Base-by-base conservation (phyloP, 139 green algal genomes). In the Tetradesmus lagerheimii region DNA sequence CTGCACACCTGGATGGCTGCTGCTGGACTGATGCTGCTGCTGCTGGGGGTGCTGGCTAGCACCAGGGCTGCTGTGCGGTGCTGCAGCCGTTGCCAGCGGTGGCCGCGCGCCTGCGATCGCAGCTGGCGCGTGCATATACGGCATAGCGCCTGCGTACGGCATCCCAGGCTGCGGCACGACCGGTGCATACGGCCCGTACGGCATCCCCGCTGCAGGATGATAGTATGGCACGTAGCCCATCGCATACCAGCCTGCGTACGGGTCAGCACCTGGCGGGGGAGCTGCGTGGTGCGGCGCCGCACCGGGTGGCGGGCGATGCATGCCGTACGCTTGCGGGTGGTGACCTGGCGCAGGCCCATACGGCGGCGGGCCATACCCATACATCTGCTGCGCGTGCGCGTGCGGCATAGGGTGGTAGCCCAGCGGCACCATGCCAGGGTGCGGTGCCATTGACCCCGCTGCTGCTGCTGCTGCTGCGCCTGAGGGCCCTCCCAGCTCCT, bases 401-500 rank as follows among this genome's bases (percentile, higher is more conserved):
- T 67, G 57, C 57, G 57, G 57, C 57, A 67, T 67, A 29, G 57
- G 57, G 18, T 67, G 57, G 57, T 67, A 67, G 57, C 57, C 57
- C 6, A 23, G 4, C 1, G 57, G 57, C 57, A 71, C 57, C 18
- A 71, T 71, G 3, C 57, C 57, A 0, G 15, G 23, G 57, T 71
- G 57, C 20, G 50, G 50, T 41, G 66, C 39, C 45, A 86, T 71
- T 57, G 45, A 9, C 12, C n/a, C 47, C n/a, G 18, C 35, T 76
- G 81, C 45, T 75, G 3, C 80, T n/a, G 80, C 27, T 12, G 57
- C 82, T 87, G 82, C 62, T 86, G 81, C n/a, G 79, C 41, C 41
- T 86, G 64, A 45, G 45, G 35, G 29, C 18, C 35, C 76, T 29
- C 83, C 83, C 31, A 92, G 88, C 29, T 94, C 90, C 35, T 96